phyloP scores from a whole-genome alignment of 1,284 basidiomycete genomes.

The Ustilago hordei region DNA sequence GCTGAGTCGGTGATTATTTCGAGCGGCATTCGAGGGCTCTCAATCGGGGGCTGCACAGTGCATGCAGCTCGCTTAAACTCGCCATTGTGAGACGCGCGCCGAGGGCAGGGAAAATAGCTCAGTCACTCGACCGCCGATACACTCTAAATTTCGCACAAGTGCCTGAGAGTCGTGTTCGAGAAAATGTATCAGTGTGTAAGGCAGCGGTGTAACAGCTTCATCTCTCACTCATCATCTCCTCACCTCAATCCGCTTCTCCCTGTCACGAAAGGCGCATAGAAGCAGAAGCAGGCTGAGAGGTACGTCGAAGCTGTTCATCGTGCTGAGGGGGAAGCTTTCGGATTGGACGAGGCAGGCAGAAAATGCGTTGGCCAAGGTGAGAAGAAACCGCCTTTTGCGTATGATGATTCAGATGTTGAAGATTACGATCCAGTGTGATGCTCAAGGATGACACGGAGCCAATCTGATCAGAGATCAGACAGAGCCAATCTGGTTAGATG shows the following conservation, averaged over 20 bases:
- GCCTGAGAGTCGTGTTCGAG: neutral
- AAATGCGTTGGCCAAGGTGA: neutral
- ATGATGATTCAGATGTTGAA: constrained; percentile 12
- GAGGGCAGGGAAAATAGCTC: constrained; percentile 4
- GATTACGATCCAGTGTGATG: too few relatives aligned
- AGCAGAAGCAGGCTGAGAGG: neutral
- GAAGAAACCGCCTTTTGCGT: neutral
- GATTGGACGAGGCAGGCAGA: neutral
- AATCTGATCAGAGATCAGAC: too few relatives aligned
- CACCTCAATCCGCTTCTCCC: neutral
- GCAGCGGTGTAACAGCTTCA: neutral
- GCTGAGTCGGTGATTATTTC: neutral
- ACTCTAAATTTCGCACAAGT: neutral
- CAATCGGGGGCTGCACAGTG: constrained; percentile 26
- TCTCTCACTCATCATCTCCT: neutral
- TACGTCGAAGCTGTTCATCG: neutral
- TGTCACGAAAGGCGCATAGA: neutral
- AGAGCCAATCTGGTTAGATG: too few relatives aligned
- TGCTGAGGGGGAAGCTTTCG: too few relatives aligned
- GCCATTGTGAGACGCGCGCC: neutral
- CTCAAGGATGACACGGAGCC: too few relatives aligned
- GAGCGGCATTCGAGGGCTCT: neutral
- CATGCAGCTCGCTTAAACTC: constrained; percentile 18
- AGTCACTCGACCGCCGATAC: neutral
- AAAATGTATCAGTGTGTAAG: neutral